Conservation (phyloP, 2,329 filamentous ascomycete species). For the Fusarium graminum region DNA sequence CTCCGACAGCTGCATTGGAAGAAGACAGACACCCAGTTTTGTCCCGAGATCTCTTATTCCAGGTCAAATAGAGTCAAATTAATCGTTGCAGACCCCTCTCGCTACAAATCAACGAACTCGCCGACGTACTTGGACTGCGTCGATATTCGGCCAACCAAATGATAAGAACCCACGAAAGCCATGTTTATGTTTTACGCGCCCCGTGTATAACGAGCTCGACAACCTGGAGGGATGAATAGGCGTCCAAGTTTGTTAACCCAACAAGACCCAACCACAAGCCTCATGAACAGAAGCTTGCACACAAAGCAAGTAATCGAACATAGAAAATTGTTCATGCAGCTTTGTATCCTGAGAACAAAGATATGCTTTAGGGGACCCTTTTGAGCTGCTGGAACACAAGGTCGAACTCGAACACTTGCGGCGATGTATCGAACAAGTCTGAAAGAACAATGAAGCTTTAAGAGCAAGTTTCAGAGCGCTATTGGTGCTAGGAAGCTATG, state of each 20-base stretch:
- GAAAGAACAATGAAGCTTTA: conserved; percentile 16
- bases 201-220: background rate
- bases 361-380: background rate
- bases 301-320: background rate
- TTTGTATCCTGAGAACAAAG: conserved; percentile 15
- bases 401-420: conserved; percentile 3
- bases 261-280: background rate
- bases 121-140: background rate
- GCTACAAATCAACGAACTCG: conserved; percentile 3
- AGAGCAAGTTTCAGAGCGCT: conserved; percentile 8
- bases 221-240: background rate
- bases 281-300: background rate
- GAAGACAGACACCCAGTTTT: background rate
- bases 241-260: background rate
- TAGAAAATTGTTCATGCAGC: background rate
- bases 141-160: background rate
- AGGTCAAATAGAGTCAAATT: background rate
- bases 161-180: background rate
- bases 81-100: background rate
- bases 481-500: conserved; percentile 5
- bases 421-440: conserved; percentile 1
- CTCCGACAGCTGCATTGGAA: conserved; percentile 1
- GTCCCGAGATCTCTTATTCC: background rate
- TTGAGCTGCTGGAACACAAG: conserved; percentile 7
- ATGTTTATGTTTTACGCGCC: background rate